Evolutionary conservation across 208 protist genomes (phyloP).

Genomic region (Acanthamoeba healyi): DNA sequence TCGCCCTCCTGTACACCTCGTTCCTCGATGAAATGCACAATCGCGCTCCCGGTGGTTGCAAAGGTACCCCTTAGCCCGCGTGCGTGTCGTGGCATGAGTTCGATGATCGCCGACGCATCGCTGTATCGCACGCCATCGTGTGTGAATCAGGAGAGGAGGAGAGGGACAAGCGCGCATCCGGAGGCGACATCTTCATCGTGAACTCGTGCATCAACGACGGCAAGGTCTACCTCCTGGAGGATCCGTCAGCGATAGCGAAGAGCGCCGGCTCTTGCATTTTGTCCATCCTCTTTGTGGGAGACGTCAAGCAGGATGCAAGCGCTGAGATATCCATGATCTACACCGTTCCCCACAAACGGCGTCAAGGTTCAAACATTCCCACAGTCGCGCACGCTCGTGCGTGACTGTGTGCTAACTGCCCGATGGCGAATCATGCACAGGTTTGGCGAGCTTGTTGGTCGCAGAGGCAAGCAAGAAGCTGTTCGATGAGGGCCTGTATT

Average conservation of each 20-base stretch:
- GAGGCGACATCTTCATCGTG: slow-evolving; percentile 15
- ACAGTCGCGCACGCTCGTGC: too few relatives aligned
- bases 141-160: background rate
- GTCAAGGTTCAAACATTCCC: too few relatives aligned
- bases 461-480: background rate
- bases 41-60: background rate
- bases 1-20: background rate
- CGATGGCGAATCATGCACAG: too few relatives aligned
- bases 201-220: slow-evolving; percentile 45
- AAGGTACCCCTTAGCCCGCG: background rate
- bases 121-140: background rate
- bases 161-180: background rate
- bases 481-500: background rate
- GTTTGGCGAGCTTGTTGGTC: background rate
- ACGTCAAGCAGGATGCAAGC: background rate
- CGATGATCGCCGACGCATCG: background rate
- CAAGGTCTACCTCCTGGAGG: slow-evolving; percentile 34
- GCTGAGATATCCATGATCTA: slow-evolving; percentile 43
- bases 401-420: too few relatives aligned
- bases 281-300: background rate
- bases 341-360: background rate
- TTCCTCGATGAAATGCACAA: slow-evolving; percentile 14
- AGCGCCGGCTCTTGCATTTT: background rate
- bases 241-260: background rate
- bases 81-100: background rate